These are phyloP conservation scores for Cicer bijugum DNA, from an alignment of 306 rosid species.

Conservation along the genomic window DNA sequence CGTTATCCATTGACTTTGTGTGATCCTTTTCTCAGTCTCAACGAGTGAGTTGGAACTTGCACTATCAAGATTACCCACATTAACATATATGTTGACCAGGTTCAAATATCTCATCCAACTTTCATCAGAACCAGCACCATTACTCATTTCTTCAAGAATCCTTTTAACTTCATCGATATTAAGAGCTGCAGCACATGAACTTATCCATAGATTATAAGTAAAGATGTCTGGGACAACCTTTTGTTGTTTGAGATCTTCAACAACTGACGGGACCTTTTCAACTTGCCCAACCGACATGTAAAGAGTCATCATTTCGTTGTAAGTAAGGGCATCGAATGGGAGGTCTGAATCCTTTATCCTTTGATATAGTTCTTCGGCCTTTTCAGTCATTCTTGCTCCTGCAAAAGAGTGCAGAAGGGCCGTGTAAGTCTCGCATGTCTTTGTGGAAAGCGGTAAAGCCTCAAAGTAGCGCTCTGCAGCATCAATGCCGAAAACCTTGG, in stretches of 20 bases:
- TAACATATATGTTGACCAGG: constrained; percentile 65
- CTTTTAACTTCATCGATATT: constrained; percentile 64
- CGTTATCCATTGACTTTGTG: constrained; percentile 83
- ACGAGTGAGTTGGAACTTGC: constrained; percentile 60
- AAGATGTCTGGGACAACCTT: constrained; percentile 78
- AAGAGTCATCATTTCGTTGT: constrained; percentile 96
- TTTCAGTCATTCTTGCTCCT: constrained; percentile 73
- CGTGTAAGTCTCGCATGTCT: constrained; percentile 78
- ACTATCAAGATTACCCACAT: constrained; percentile 57
- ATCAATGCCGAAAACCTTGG: constrained; percentile 88
- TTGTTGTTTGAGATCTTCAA: constrained; percentile 70
- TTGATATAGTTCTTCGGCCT: constrained; percentile 77
- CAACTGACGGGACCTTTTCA: constrained; percentile 70
- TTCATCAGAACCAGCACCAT: constrained; percentile 56
- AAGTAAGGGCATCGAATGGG: constrained; percentile 63
- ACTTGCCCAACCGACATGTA: constrained; percentile 87
- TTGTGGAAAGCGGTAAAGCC: constrained; percentile 62
- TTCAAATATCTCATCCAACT: constrained; percentile 73
- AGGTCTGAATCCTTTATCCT: constrained; percentile 63
- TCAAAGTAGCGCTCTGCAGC: constrained; percentile 95
- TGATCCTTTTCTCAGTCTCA: constrained; percentile 72
- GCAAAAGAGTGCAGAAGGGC: constrained; percentile 92
- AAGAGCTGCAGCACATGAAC: constrained; percentile 79
- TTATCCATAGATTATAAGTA: constrained; percentile 90
- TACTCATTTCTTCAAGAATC: constrained; percentile 75